Base-by-base conservation (phyloP, 2,329 filamentous ascomycete species). In the Neofusicoccum parvum region DNA sequence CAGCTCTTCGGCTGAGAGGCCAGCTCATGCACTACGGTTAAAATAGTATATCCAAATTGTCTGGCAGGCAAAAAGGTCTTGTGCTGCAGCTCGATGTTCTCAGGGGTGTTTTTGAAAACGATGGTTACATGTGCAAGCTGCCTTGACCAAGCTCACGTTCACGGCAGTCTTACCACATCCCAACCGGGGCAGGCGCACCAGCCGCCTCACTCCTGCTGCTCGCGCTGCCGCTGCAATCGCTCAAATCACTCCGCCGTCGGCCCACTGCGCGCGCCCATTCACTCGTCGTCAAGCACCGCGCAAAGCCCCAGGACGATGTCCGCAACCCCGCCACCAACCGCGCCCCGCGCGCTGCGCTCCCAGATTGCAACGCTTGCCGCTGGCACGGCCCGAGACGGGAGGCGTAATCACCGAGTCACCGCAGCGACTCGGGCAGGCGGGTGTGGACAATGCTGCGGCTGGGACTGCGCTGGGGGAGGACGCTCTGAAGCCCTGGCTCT, bases 141-240 rank as follows among this genome's bases (percentile, higher is more conserved):
- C 27, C 27, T 32, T 56, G 27, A 20, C 15, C 4, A 49, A 37
- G 27, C 36, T 46, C 43, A 49, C 43, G 58, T 11, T 54, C 50
- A 17, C 34, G 32, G 37, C 54, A 14, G 20, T 36, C 56, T 23
- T 48, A 62, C 27, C 27, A 7, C 27, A 32, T 7, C 27, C 27
- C 27, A n/a, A n/a, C 7, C 41, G 15, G 58, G 46, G 41, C 46
- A 17, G 43, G 41, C 14, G n/a, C 36, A 32, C 20, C 15, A 20
- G 32, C 27, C 46, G 60, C 60, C 60, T 63, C 56, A 60, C 56
- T 60, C 56, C 48, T n/a, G 56, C 43, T 5, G 39, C 9, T 37
- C 27, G 39, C 56, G 9, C 32, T 27, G 48, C 32, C 32, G 39
- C 54, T 46, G 39, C 27, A 48, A 11, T 48, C 56, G 41, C 56